Conservation (phyloP, 1,284 basidiomycete genomes). For the Trichosporon sp. region DNA sequence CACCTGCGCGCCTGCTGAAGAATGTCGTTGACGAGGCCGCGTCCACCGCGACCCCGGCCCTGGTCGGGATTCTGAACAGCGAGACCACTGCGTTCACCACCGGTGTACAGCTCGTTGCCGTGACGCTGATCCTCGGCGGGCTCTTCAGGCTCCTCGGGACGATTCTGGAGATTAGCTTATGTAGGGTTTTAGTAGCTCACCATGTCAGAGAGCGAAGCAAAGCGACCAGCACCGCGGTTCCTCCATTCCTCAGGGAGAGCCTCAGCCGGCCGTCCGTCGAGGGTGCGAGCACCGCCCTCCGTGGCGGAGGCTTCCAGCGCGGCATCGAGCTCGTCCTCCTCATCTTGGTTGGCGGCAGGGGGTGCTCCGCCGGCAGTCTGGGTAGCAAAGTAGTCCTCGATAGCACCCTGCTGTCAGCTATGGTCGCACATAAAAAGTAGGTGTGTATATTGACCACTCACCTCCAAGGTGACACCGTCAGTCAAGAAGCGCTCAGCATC, state of each 20-base stretch:
- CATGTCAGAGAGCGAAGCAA: slow-evolving; percentile 26
- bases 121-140: slow-evolving; percentile 24
- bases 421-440: background rate
- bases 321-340: slow-evolving; percentile 25
- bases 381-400: slow-evolving; percentile 46
- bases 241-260: slow-evolving; percentile 44
- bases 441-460: slow-evolving; percentile 16
- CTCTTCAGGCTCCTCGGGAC: slow-evolving; percentile 26
- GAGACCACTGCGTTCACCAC: slow-evolving; percentile 85
- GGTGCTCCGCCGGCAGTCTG: slow-evolving; percentile 27
- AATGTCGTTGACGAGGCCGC: slow-evolving; percentile 69
- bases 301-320: slow-evolving; percentile 15
- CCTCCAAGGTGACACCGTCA: slow-evolving; percentile 43
- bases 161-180: slow-evolving; percentile 4
- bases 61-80: slow-evolving; percentile 78
- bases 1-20: slow-evolving; percentile 76
- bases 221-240: slow-evolving; percentile 22
- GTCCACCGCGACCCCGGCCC: slow-evolving; percentile 7
- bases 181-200: slow-evolving; percentile 10
- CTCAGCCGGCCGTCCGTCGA: slow-evolving; percentile 31
- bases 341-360: slow-evolving; percentile 24
- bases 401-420: slow-evolving; percentile 33
- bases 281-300: slow-evolving; percentile 26
- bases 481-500: slow-evolving; percentile 43
- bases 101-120: slow-evolving; percentile 59